phyloP scores from a whole-genome alignment of 2,329 filamentous ascomycete genomes.

The Chaetomium sp. region DNA sequence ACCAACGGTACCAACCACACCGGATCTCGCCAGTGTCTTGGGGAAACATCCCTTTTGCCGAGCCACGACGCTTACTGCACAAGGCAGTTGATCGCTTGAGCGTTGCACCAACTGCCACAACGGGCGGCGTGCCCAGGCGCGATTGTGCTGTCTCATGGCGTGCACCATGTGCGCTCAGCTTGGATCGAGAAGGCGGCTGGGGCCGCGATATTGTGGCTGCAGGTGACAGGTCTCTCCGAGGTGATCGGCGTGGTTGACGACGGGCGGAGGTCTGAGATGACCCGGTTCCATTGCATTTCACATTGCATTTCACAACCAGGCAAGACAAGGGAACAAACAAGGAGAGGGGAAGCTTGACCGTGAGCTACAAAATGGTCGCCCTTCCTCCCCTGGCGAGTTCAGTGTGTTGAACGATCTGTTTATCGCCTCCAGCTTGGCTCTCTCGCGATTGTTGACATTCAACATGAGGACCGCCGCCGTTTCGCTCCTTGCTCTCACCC shows the following conservation, averaged over 20 bases:
- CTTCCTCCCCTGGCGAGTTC: neutral
- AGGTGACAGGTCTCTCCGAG: neutral
- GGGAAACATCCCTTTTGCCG: no score
- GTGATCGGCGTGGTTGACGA: slow-evolving; percentile 1
- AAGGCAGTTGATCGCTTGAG: slow-evolving; percentile 11
- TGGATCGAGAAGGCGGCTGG: slow-evolving; percentile 7
- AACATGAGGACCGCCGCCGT: slow-evolving; percentile 13
- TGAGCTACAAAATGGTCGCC: no score
- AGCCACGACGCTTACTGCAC: neutral
- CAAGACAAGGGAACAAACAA: no score
- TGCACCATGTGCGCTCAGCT: neutral
- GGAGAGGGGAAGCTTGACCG: no score
- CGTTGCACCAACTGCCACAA: slow-evolving; percentile 16
- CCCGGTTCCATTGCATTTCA: no score
- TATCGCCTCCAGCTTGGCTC: neutral
- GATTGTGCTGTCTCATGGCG: slow-evolving; percentile 9
- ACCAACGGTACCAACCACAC: no score
- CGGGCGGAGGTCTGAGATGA: neutral
- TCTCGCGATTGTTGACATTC: neutral
- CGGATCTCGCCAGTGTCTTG: neutral
- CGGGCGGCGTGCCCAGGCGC: slow-evolving; percentile 9
- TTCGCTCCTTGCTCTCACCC: slow-evolving; percentile 12
- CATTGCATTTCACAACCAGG: no score
- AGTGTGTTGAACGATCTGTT: neutral
- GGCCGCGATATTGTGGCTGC: neutral